These are phyloP conservation scores for Scopulariopsis brevicaulis DNA, from an alignment of 2,329 filamentous ascomycete species.

Conservation along the genomic window DNA sequence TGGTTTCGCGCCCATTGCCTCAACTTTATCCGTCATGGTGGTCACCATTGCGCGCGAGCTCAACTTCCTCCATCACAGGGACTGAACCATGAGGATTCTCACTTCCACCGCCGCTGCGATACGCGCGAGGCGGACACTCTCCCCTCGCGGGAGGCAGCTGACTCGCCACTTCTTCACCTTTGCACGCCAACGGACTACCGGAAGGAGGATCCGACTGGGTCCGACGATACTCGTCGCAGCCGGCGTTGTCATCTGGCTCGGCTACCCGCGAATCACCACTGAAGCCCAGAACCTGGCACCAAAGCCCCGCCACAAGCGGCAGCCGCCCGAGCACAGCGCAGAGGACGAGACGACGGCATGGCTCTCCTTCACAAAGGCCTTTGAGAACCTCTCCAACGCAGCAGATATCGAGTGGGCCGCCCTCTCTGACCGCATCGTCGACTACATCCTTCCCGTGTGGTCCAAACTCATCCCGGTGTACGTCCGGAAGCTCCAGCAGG, in stretches of 20 bases:
- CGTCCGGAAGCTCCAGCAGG: slow-evolving; percentile 71
- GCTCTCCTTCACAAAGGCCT: slow-evolving; percentile 31
- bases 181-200: background rate
- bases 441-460: slow-evolving; percentile 74
- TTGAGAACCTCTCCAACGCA: slow-evolving; percentile 41
- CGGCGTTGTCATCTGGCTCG: background rate
- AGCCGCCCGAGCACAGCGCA: background rate
- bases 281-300: background rate
- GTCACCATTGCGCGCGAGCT: background rate
- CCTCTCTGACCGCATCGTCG: slow-evolving; percentile 50
- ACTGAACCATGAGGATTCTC: background rate
- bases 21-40: background rate
- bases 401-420: slow-evolving; percentile 43
- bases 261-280: background rate
- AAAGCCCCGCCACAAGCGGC: background rate
- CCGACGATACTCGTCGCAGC: background rate
- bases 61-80: background rate
- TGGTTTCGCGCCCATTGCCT: background rate
- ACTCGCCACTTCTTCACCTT: background rate
- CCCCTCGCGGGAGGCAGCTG: background rate
- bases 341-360: slow-evolving; percentile 24
- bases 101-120: background rate
- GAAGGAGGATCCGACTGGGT: background rate
- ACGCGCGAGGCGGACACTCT: background rate
- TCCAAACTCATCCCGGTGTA: slow-evolving; percentile 64